phyloP scores from a whole-genome alignment of 2,329 filamentous ascomycete genomes.

The Dactylellina parvicollis region DNA sequence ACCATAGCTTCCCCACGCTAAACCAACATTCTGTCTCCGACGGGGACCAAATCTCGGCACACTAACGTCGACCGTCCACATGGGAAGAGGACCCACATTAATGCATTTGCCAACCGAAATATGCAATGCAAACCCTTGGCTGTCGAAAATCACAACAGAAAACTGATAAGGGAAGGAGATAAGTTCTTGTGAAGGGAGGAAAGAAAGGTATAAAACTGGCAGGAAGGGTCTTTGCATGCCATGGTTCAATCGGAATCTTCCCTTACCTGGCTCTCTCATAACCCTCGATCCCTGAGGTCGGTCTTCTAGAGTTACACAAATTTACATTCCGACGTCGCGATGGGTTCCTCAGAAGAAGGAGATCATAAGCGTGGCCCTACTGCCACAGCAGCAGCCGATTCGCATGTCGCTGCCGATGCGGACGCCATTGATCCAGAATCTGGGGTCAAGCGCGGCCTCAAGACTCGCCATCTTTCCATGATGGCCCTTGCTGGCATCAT shows the following conservation, averaged over 20 bases:
- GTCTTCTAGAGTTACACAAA: conserved; percentile 26
- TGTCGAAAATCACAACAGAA: conserved; percentile 4
- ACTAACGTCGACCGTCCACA: conserved; percentile 34
- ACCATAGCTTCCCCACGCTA: conserved; percentile 38
- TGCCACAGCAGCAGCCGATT: conserved; percentile 20
- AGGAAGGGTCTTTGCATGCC: conserved; percentile 13
- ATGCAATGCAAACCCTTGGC: conserved; percentile 39
- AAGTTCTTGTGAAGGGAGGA: background rate
- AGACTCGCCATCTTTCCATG: conserved; percentile 68
- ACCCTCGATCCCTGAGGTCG: conserved; percentile 11
- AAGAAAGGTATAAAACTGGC: conserved; percentile 27
- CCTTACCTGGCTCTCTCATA: background rate
- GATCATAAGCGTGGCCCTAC: conserved; percentile 27
- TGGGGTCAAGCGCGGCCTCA: conserved; percentile 50
- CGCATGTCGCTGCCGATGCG: conserved; percentile 43
- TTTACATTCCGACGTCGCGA: conserved; percentile 11
- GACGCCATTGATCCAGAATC: conserved; percentile 52
- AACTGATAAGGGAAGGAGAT: conserved; percentile 35
- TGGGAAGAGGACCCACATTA: conserved; percentile 35
- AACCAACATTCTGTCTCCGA: conserved; percentile 12
- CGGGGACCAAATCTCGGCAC: conserved; percentile 28
- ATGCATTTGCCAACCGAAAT: conserved; percentile 18
- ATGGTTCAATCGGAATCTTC: conserved; percentile 29
- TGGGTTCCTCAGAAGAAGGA: conserved; percentile 36
- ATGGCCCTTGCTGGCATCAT: conserved; percentile 64